Conservation (phyloP, 2,329 filamentous ascomycete genomes). For the Chaetomiaceae sp. region DNA sequence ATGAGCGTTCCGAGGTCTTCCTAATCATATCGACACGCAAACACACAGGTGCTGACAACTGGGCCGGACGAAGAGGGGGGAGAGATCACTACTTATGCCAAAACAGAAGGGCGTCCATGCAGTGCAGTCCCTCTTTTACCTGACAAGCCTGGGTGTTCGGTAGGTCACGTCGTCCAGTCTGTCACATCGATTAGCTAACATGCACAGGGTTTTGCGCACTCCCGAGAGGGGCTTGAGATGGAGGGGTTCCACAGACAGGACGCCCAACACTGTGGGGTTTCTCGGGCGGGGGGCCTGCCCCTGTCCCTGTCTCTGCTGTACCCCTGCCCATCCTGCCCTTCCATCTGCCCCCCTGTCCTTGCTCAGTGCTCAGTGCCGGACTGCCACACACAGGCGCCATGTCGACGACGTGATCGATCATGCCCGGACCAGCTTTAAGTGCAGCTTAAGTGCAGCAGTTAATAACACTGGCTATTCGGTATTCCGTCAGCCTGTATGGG, state of each 20-base stretch:
- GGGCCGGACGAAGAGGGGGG: too few relatives aligned
- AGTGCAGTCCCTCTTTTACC: conserved; percentile 18
- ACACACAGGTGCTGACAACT: too few relatives aligned
- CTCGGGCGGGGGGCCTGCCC: background rate
- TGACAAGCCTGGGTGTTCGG: too few relatives aligned
- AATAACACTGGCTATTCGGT: too few relatives aligned
- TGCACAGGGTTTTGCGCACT: conserved; percentile 11
- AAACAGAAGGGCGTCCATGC: conserved; percentile 10
- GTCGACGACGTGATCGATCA: too few relatives aligned
- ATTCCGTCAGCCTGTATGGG: too few relatives aligned
- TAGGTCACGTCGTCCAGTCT: conserved; percentile 19
- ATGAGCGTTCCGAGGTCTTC: too few relatives aligned
- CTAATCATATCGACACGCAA: too few relatives aligned
- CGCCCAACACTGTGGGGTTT: conserved; percentile 13
- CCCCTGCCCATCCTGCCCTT: background rate
- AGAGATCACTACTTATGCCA: too few relatives aligned
- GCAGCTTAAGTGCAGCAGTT: too few relatives aligned
- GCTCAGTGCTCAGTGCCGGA: conserved; percentile 1
- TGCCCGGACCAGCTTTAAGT: too few relatives aligned
- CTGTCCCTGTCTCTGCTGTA: conserved; percentile 1
- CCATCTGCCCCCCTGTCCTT: background rate
- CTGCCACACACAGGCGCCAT: background rate
- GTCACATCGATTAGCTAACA: conserved; percentile 24
- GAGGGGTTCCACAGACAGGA: conserved; percentile 8
- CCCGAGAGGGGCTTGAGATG: conserved; percentile 21